Base-by-base conservation (phyloP, 345 rosid genomes). In the Boechera retrofracta region DNA sequence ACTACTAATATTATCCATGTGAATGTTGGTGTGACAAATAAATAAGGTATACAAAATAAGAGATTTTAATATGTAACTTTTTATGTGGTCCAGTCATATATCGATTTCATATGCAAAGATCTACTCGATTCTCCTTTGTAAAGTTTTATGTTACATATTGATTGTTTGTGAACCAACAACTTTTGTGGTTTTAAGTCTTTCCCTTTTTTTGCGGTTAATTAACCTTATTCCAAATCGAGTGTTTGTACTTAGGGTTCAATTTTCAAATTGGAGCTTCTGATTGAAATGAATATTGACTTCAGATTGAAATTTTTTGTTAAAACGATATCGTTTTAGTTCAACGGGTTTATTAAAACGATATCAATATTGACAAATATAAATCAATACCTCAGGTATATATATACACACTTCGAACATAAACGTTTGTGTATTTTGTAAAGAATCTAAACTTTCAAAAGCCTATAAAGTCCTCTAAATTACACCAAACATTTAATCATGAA, bases 1-100 rank as follows among this genome's bases (percentile, higher is more conserved):
- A 51, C 33, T 36, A 67, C 13, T 48, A 38, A 11, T 28, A 55
- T n/a, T 38, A 55, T n/a, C 49, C 71, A 67, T 52, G 72, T 67
- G 61, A 52, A 36, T 38, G 49, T 5, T 51, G 61, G 60, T 5
- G 62, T 32, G 12, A 4, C 18, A 39, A 3, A 16, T 58, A 12
- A 41, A 59, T 41, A 3, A 11, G 5, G 18, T 26, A 4, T 28
- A 21, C 38, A 64, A n/a, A 13, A 13, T 41, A 24, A 42, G 33
- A 26, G 11, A 21, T 3, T 10, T 61, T 39, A 36, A 3, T 18
- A 52, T 52, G 57, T 52, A 52, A 54, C 6, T 24, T 62, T 13
- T 1, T 42, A 26, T 42, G 53, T 18, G 48, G 48, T 38, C 63
- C 5, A 38, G 5, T 59, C 28, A n/a, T 35, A 16, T 28, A 11